A percentile compares a stretch with the other conserved stretches of the same genome.
phyloP scores from a whole-genome alignment of 305 asterid genomes.

The Petunia hybrid region DNA sequence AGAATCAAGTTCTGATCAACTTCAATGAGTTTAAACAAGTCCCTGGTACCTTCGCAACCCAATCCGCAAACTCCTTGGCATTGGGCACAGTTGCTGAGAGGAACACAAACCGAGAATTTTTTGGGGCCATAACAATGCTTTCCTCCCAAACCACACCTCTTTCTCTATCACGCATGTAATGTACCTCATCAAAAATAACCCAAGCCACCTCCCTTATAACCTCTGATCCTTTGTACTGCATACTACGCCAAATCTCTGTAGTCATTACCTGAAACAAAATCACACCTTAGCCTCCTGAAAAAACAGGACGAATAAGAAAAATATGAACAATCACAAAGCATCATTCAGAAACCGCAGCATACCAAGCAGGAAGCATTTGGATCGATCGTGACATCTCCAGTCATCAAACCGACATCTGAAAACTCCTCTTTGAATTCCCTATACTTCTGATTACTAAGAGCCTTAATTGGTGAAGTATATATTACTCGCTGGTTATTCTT shows the following conservation, averaged over 20 bases:
- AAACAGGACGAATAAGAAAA: slow-evolving; percentile 13
- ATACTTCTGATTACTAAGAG: slow-evolving; percentile 94
- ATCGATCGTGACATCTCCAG: slow-evolving; percentile 96
- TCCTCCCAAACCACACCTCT: slow-evolving; percentile 99
- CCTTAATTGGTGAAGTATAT: slow-evolving; percentile 95
- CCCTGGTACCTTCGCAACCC: slow-evolving; percentile 95
- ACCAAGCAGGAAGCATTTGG: slow-evolving; percentile 99
- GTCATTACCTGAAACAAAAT: slow-evolving; percentile 60
- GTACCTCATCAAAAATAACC: slow-evolving; percentile 96
- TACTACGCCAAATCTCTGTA: slow-evolving; percentile 91
- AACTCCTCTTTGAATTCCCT: slow-evolving; percentile 98
- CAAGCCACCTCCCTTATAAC: slow-evolving; percentile 93
- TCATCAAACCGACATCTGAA: slow-evolving; percentile 98
- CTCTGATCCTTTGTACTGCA: slow-evolving; percentile 98
- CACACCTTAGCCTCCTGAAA: slow-evolving; percentile 35
- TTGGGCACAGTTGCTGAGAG: slow-evolving; percentile 97
- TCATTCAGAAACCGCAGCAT: slow-evolving; percentile 41
- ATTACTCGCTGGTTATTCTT: slow-evolving; percentile 85
- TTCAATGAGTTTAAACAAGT: slow-evolving; percentile 23
- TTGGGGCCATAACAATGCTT: slow-evolving; percentile 96
- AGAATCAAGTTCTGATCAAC: slow-evolving; percentile 22
- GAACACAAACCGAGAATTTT: slow-evolving; percentile 85
- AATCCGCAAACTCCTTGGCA: slow-evolving; percentile 95
- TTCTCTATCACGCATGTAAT: slow-evolving; percentile 97
- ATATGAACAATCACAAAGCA: slow-evolving; percentile 29